Evolutionary conservation across 768 basidiomycete species (phyloP).

Genomic region (Collybia sordida): DNA sequence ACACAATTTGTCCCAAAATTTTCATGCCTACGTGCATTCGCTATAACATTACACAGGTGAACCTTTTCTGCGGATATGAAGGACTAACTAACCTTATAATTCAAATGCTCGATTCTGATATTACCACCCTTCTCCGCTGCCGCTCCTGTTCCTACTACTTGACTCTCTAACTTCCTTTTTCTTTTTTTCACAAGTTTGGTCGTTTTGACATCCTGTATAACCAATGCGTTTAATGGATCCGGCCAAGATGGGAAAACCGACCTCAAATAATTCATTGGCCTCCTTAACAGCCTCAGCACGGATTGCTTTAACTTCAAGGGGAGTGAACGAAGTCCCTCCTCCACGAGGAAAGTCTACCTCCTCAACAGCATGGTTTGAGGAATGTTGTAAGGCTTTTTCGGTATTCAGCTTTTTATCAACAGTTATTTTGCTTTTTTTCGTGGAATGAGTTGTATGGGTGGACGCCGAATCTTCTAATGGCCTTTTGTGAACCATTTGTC

Average conservation of each 20-base stretch:
- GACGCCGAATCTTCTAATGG: slow-evolving; percentile 52
- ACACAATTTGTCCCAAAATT: slow-evolving; percentile 83
- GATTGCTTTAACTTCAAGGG: slow-evolving; percentile 84
- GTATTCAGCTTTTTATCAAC: slow-evolving; percentile 24
- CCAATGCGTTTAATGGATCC: slow-evolving; percentile 9
- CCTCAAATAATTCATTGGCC: slow-evolving; percentile 80
- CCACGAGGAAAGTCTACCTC: slow-evolving; percentile 96
- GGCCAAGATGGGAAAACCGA: slow-evolving; percentile 24
- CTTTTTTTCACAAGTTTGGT: slow-evolving; percentile 45
- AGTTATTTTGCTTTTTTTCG: slow-evolving; percentile 59
- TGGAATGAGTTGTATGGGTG: slow-evolving; percentile 46
- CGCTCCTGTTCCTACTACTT: slow-evolving; percentile 23
- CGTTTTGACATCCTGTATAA: slow-evolving; percentile 37
- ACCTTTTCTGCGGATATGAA: background rate
- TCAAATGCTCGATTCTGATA: slow-evolving; percentile 85
- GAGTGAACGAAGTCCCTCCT: slow-evolving; percentile 86
- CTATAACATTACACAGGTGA: slow-evolving; percentile 35
- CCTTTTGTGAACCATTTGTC: slow-evolving; percentile 51
- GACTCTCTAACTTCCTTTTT: slow-evolving; percentile 45
- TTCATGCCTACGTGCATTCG: slow-evolving; percentile 82
- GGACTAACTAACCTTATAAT: slow-evolving; percentile 71
- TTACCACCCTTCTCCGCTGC: slow-evolving; percentile 49
- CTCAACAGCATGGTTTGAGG: slow-evolving; percentile 43
- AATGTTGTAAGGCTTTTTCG: slow-evolving; percentile 21
- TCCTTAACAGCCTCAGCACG: slow-evolving; percentile 84